A percentile compares a stretch with the other conserved stretches of the same genome.
Evolutionary conservation across 129 eudicot species (phyloP).

Genomic region (Smallanthus sonchifolius): DNA sequence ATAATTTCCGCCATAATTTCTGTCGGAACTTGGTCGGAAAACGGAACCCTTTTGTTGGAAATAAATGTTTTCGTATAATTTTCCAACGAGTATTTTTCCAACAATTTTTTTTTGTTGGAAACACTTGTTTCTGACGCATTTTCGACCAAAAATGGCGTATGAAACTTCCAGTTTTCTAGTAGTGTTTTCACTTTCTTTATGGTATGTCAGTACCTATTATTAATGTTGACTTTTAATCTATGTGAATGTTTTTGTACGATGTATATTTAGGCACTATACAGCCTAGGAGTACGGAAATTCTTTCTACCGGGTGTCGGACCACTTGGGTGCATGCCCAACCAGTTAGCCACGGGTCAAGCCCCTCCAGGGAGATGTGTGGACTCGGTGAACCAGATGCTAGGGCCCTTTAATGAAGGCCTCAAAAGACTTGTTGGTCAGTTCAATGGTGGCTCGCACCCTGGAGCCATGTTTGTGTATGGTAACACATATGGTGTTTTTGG

Average conservation of each 20-base stretch:
- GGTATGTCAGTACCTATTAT: neutral
- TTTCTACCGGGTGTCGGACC: constrained; percentile 69
- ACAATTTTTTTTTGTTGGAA: too few species aligned
- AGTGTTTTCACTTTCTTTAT: neutral
- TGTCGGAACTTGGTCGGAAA: too few species aligned
- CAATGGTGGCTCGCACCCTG: constrained; percentile 72
- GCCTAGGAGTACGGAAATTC: constrained; percentile 74
- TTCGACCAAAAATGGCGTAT: too few species aligned
- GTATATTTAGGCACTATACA: constrained; percentile 52
- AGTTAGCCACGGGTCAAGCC: constrained; percentile 70
- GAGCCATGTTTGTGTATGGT: constrained; percentile 71
- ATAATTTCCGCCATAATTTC: too few species aligned
- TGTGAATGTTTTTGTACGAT: neutral
- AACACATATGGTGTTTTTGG: constrained; percentile 73
- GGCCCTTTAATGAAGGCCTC: constrained; percentile 77
- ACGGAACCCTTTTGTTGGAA: too few species aligned
- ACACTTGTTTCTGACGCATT: too few species aligned
- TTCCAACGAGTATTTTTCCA: too few species aligned
- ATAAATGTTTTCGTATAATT: too few species aligned
- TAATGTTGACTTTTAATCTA: neutral
- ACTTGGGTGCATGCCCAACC: constrained; percentile 86
- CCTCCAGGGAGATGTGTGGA: constrained; percentile 82
- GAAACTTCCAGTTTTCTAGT: too few species aligned
- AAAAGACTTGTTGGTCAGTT: constrained; percentile 41
- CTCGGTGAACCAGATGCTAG: constrained; percentile 71